Percentiles rank a stretch among this genome's conserved stretches.
Conservation (phyloP, 2,329 filamentous ascomycete species). For the Diaporthe helianthi region DNA sequence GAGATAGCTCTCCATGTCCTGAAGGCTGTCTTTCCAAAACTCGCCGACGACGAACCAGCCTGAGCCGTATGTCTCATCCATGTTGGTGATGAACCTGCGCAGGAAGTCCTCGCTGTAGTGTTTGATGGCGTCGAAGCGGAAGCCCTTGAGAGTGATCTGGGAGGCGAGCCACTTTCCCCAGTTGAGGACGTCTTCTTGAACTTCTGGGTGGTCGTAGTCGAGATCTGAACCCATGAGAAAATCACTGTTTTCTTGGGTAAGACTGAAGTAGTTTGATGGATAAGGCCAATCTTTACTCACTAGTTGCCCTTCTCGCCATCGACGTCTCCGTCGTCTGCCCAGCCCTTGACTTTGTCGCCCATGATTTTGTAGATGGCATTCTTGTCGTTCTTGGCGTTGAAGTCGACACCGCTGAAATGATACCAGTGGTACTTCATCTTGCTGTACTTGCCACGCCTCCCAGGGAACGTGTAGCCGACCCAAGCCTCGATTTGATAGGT, state of each 20-base stretch:
- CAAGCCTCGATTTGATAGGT: constrained; percentile 73
- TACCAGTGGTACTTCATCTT: constrained; percentile 71
- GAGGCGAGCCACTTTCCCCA: constrained; percentile 74
- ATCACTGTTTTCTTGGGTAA: constrained; percentile 50
- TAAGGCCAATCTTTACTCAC: constrained; percentile 44
- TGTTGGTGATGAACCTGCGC: constrained; percentile 65
- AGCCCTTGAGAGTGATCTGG: constrained; percentile 67
- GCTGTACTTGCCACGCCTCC: constrained; percentile 68
- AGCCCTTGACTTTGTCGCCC: constrained; percentile 65
- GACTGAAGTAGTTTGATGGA: constrained; percentile 39
- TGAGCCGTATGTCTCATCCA: constrained; percentile 54
- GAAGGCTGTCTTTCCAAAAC: constrained; percentile 49
- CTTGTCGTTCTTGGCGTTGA: constrained; percentile 63
- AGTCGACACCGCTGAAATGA: constrained; percentile 76
- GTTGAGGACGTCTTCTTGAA: constrained; percentile 66
- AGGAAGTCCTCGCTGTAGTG: constrained; percentile 75
- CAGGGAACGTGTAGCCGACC: constrained; percentile 73
- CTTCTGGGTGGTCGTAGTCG: constrained; percentile 70
- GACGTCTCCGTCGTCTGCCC: constrained; percentile 67
- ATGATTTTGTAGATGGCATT: constrained; percentile 74
- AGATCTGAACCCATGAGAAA: constrained; percentile 78
- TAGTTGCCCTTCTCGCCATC: constrained; percentile 70
- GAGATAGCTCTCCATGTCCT: constrained; percentile 45
- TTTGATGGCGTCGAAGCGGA: constrained; percentile 76
- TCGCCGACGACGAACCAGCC: constrained; percentile 49